These are phyloP conservation scores for Arabidopsis arenosa DNA, from an alignment of 345 rosid species.

Conservation along the genomic window DNA sequence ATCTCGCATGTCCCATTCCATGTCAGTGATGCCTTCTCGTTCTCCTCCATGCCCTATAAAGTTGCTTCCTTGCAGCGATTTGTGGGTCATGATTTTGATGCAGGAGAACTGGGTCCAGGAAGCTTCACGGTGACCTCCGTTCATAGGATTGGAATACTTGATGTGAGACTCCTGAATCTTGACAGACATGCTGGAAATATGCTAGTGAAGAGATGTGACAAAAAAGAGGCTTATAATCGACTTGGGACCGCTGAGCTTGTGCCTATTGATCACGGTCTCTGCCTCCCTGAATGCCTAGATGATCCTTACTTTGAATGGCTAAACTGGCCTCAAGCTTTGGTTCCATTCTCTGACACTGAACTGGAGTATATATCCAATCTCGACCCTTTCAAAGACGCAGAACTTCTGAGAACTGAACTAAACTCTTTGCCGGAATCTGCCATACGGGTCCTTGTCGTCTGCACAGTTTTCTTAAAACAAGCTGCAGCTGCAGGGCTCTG, in stretches of 20 bases:
- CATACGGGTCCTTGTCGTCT: constrained; percentile 62
- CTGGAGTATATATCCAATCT: constrained; percentile 67
- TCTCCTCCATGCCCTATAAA: constrained; percentile 55
- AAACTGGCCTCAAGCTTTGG: constrained; percentile 87
- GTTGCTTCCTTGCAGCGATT: constrained; percentile 80
- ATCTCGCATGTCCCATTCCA: constrained; percentile 64
- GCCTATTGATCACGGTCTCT: constrained; percentile 90
- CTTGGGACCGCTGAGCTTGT: constrained; percentile 69
- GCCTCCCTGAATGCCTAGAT: constrained; percentile 83
- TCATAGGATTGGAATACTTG: constrained; percentile 79
- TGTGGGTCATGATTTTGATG: constrained; percentile 78
- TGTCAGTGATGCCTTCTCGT: constrained; percentile 51
- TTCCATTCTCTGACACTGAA: constrained; percentile 71
- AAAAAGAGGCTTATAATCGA: constrained; percentile 32
- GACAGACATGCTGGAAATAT: constrained; percentile 89
- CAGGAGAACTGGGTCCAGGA: constrained; percentile 78
- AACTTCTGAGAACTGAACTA: constrained; percentile 61
- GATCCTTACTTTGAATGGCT: constrained; percentile 93
- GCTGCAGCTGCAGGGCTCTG: constrained; percentile 72
- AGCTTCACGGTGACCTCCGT: constrained; percentile 73
- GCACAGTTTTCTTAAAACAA: constrained; percentile 75
- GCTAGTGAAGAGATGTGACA: constrained; percentile 66
- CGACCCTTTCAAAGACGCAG: constrained; percentile 73
- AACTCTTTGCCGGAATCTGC: constrained; percentile 68
- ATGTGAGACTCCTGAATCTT: constrained; percentile 71